Evolutionary conservation across 805 yeast species (phyloP).

Genomic region (Saccharomyces kudriavzevii): DNA sequence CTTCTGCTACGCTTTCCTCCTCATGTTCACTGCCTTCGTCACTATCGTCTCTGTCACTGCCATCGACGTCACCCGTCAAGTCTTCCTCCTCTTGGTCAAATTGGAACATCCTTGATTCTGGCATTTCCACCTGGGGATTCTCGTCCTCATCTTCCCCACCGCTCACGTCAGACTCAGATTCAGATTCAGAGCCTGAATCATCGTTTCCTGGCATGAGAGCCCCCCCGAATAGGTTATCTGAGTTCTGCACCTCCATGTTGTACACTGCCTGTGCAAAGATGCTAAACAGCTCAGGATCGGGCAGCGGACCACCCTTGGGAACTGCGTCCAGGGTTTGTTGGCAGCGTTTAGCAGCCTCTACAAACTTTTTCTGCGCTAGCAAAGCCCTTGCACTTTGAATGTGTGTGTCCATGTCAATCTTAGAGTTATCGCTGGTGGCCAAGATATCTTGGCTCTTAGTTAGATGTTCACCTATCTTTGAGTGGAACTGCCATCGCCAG

Average conservation of each 20-base stretch:
- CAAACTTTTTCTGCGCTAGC: conserved; percentile 19
- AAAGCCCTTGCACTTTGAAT: neutral
- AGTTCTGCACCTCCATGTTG: neutral
- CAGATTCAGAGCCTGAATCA: conserved; percentile 21
- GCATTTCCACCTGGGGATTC: conserved; percentile 48
- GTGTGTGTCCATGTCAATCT: neutral
- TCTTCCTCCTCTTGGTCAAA: conserved; percentile 24
- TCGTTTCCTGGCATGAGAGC: conserved; percentile 12
- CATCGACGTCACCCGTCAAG: conserved; percentile 1
- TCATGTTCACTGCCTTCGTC: conserved; percentile 5
- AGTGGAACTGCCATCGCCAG: neutral
- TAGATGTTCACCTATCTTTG: neutral
- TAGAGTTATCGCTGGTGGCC: neutral
- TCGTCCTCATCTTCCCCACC: conserved; percentile 27
- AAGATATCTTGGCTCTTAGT: neutral
- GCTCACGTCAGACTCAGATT: conserved; percentile 2
- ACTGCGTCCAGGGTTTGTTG: conserved; percentile 45
- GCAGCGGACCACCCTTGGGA: conserved; percentile 1
- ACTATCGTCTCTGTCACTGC: conserved; percentile 3
- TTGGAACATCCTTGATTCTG: conserved; percentile 13
- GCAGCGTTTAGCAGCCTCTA: conserved; percentile 58
- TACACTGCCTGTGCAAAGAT: neutral
- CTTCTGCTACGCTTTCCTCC: conserved; percentile 1
- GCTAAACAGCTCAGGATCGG: conserved; percentile 4
- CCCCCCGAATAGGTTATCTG: neutral